Conservation (phyloP, 2,329 filamentous ascomycete species). For the Hymenoscyphus linearis region DNA sequence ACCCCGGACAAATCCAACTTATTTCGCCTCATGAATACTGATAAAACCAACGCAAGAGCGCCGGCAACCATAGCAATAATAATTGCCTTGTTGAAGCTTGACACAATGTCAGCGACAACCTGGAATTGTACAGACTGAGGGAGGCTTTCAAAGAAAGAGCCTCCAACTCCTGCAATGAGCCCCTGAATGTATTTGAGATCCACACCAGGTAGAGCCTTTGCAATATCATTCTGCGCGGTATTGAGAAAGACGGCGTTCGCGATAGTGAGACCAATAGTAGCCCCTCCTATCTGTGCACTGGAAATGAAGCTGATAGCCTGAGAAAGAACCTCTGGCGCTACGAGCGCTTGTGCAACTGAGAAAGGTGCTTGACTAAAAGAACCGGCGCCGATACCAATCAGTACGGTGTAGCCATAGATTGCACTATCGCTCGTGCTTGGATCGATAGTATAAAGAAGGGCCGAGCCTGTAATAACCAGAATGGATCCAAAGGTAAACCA, state of each 20-base stretch:
- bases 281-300: conserved; percentile 30
- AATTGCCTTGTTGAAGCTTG: conserved; percentile 28
- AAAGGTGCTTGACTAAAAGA: conserved; percentile 31
- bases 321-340: conserved; percentile 26
- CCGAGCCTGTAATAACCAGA: conserved; percentile 34
- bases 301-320: conserved; percentile 34
- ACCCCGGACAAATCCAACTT: conserved; percentile 24
- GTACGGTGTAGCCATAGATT: conserved; percentile 15
- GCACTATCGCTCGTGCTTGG: background rate
- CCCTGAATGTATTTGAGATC: conserved; percentile 20
- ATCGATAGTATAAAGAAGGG: conserved; percentile 30
- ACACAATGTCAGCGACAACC: conserved; percentile 29
- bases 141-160: conserved; percentile 6
- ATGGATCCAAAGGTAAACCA: conserved; percentile 37
- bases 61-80: conserved; percentile 29
- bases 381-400: conserved; percentile 38
- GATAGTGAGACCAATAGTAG: conserved; percentile 33
- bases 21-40: conserved; percentile 30
- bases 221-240: conserved; percentile 25
- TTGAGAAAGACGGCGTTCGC: conserved; percentile 35
- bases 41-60: conserved; percentile 25
- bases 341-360: conserved; percentile 33
- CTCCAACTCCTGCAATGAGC: conserved; percentile 19
- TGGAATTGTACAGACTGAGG: background rate
- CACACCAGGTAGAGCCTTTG: conserved; percentile 20